Conservation (phyloP, 2,329 filamentous ascomycete species). For the Pseudopithomyces maydicus region DNA sequence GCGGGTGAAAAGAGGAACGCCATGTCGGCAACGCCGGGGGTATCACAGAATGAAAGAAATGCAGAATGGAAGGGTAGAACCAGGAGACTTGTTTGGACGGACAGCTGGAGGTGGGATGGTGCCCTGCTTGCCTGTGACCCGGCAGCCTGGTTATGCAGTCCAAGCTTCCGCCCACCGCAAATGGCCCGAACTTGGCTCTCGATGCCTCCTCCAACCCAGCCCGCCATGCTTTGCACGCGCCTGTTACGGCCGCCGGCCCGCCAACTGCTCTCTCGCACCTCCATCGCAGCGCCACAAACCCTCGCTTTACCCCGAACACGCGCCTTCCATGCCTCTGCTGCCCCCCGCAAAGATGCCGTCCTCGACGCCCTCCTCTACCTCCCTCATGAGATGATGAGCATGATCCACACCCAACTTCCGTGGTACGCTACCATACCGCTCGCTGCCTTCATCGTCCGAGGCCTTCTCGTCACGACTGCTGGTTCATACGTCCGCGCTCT, state of each 20-base stretch:
- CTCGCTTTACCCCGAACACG: constrained; percentile 31
- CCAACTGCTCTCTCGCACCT: constrained; percentile 29
- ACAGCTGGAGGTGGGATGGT: constrained; percentile 33
- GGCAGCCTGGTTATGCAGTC: constrained; percentile 20
- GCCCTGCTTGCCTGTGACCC: constrained; percentile 19
- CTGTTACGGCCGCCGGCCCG: constrained; percentile 26
- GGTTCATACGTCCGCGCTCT: constrained; percentile 49
- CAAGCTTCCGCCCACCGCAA: constrained; percentile 9
- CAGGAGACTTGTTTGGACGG: constrained; percentile 11
- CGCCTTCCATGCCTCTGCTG: constrained; percentile 58
- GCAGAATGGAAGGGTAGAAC: constrained; percentile 8
- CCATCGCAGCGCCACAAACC: constrained; percentile 1
- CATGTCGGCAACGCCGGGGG: constrained; percentile 28
- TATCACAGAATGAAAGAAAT: constrained; percentile 4
- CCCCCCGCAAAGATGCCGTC: constrained; percentile 42
- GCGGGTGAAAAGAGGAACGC: constrained; percentile 21
- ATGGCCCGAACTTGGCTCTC: background rate
- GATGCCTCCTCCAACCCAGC: constrained; percentile 1
- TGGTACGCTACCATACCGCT: constrained; percentile 62
- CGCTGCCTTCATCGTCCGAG: constrained; percentile 58
- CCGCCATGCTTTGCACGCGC: constrained; percentile 28
- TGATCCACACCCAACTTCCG: constrained; percentile 59
- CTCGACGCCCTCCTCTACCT: constrained; percentile 50
- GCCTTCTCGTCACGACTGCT: constrained; percentile 52
- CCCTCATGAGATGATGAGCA: constrained; percentile 53